These are phyloP conservation scores for Saccharomycopsis malanga DNA, from an alignment of 805 yeast species.

Conservation along the genomic window DNA sequence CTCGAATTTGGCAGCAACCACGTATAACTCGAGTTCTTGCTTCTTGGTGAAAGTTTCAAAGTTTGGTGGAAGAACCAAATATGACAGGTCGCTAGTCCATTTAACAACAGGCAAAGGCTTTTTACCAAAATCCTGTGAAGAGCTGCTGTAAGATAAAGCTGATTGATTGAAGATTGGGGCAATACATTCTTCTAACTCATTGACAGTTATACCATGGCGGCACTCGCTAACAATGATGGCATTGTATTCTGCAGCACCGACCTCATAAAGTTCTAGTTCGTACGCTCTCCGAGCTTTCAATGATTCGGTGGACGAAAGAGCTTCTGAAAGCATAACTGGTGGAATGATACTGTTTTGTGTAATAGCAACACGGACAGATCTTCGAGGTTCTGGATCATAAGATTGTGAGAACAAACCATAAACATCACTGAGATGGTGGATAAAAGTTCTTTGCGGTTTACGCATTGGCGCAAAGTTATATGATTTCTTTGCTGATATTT, in stretches of 20 bases:
- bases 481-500: conserved; percentile 33
- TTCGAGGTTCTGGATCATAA: conserved; percentile 74
- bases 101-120: conserved; percentile 27
- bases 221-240: conserved; percentile 49
- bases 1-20: not conserved
- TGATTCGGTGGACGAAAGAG: conserved; percentile 24
- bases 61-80: conserved; percentile 34
- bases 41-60: conserved; percentile 31
- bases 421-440: conserved; percentile 58
- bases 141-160: too few relatives aligned
- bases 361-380: conserved; percentile 59
- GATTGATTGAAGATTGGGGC: conserved; percentile 23
- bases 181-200: conserved; percentile 35
- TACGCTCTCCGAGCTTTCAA: conserved; percentile 22
- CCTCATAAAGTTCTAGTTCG: conserved; percentile 19
- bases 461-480: conserved; percentile 72
- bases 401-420: conserved; percentile 60
- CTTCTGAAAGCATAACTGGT: conserved; percentile 31
- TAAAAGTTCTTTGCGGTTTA: conserved; percentile 57
- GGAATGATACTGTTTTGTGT: conserved; percentile 34
- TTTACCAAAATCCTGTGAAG: too few relatives aligned
- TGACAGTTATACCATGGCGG: conserved; percentile 45
- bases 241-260: conserved; percentile 35
- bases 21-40: conserved; percentile 9
- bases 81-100: conserved; percentile 37